Evolutionary conservation across 306 rosid species (phyloP), one percentile per base, ranked within the genome.

Genomic region (barrel medic (Medicago truncatula)): DNA sequence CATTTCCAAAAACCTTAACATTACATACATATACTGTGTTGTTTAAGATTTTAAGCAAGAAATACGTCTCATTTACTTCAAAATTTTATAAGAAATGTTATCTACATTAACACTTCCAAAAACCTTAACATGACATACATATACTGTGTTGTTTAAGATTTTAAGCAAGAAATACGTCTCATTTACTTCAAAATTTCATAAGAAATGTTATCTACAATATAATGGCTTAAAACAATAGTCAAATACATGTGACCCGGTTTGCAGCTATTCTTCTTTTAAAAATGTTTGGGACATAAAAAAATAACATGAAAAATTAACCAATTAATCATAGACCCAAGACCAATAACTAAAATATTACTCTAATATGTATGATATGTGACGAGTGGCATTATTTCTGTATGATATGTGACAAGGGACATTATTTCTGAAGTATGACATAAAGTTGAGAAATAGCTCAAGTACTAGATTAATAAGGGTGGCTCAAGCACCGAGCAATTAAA

Each of bases 1-100:
- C 18, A 70, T 57, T 11, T 60, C 34, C 41, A 43, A 38, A 72
- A 79, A 54, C 69, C 61, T 17, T 21, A 41, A 12, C 25, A 41
- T 8, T 6, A 76, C 62, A 46, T 73, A n/a, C 36, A 66, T 41
- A 6, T 65, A 65, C 28, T 25, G 9, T 44, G 56, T 72, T 53
- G n/a, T 18, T 53, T 53, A 0, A 53, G 2, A 16, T 59, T 59
- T 31, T 28, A 43, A 6, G 34, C 16, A 28, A 54, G 20, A 65
- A 63, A 44, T 31, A 16, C 44, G 40, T 53, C 59, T 7, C 41
- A 23, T 23, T 23, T 23, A 23, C 28, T 23, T 23, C 28, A 23
- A 23, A 23, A 23, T 23, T 23, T 23, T 23, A 23, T 23, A 23
- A n/a, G n/a, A 23, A 23, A 23, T 23, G 28, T 23, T 23, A 23